These are phyloP conservation scores for Bothriochloa decipiens DNA, from an alignment of 176 grass and related monocot species.

Conservation along the genomic window DNA sequence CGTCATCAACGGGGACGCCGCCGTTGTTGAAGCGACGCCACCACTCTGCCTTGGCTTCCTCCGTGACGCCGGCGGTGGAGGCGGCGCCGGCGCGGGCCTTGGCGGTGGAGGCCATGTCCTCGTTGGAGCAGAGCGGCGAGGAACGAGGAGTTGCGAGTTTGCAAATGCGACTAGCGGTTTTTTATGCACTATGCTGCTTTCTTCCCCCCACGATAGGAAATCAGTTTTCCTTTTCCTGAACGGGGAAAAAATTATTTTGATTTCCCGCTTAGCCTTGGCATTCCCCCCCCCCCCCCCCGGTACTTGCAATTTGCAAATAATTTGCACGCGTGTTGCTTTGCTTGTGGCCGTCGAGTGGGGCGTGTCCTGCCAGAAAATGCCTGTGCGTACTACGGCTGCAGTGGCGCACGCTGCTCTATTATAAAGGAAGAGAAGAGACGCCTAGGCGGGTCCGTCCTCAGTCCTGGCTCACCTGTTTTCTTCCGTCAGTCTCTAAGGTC, in stretches of 20 bases:
- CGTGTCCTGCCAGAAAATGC: neutral
- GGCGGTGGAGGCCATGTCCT: neutral
- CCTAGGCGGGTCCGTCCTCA: neutral
- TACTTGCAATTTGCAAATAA: too few species aligned
- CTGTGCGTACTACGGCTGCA: neutral
- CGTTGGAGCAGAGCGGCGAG: neutral
- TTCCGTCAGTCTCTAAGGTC: neutral
- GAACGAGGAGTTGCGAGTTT: neutral
- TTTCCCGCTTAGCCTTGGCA: too few species aligned
- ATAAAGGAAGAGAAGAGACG: neutral
- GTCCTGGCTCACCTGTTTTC: neutral
- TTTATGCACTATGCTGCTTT: too few species aligned
- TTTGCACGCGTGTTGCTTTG: too few species aligned
- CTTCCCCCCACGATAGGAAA: too few species aligned
- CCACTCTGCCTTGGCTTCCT: neutral
- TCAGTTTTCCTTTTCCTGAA: too few species aligned
- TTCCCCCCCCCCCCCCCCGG: too few species aligned
- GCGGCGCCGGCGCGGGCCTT: neutral
- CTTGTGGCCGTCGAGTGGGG: too few species aligned
- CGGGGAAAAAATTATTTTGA: too few species aligned
- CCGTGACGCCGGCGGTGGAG: neutral
- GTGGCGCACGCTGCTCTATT: constrained; percentile 15
- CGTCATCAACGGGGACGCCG: neutral
- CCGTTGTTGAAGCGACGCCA: constrained; percentile 11
- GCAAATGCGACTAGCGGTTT: neutral